Conservation (phyloP, 148 eudicot species). For the Polygonum aviculare region DNA sequence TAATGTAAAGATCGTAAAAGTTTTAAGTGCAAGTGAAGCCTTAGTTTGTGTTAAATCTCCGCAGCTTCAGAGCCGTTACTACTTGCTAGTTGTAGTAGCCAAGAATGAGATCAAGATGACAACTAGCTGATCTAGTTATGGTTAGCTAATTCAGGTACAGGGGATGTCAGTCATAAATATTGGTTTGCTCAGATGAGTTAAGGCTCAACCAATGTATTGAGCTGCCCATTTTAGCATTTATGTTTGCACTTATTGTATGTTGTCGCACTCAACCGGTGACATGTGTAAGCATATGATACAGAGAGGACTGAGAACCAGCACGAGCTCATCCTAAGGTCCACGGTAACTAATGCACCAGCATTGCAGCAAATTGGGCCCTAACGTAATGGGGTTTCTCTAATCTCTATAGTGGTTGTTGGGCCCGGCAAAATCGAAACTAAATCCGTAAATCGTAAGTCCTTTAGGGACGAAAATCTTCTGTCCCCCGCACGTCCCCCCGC, state of each 20-base stretch:
- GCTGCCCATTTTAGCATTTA: background rate
- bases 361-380: background rate
- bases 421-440: background rate
- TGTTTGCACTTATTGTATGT: background rate
- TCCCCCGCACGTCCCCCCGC: too few relatives aligned
- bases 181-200: background rate
- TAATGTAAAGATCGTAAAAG: constrained; percentile 1
- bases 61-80: background rate
- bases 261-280: constrained; percentile 3
- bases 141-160: background rate
- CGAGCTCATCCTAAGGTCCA: background rate
- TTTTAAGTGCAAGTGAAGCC: background rate
- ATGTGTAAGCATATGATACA: background rate
- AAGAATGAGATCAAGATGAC: background rate
- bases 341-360: constrained; percentile 2
- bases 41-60: background rate
- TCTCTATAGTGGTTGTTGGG: background rate
- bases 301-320: background rate
- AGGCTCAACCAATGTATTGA: background rate
- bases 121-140: background rate
- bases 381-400: background rate
- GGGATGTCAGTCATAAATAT: background rate
- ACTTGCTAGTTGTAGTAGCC: background rate
- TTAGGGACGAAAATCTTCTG: too few relatives aligned
- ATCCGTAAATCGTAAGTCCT: background rate